phyloP scores from a whole-genome alignment of 2,329 filamentous ascomycete genomes.

The Aspergillus sclerotialis region DNA sequence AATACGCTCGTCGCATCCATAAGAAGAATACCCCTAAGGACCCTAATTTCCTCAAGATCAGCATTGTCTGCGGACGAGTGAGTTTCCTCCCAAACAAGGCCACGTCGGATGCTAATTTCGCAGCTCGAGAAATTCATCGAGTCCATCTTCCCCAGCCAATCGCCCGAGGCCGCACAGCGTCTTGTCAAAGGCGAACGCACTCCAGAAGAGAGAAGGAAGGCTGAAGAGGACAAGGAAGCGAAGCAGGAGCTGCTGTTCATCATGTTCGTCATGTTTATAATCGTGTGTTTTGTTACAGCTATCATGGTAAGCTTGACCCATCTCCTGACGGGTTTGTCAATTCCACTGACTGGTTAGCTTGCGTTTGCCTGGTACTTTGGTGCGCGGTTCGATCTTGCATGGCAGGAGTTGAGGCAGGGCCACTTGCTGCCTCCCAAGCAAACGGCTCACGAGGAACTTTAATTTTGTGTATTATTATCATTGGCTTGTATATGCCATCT shows the following conservation, averaged over 20 bases:
- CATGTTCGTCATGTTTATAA: constrained; percentile 59
- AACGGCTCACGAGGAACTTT: constrained; percentile 32
- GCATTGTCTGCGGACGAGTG: constrained; percentile 80
- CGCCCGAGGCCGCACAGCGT: constrained; percentile 51
- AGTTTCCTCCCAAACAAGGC: constrained; percentile 12
- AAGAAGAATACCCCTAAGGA: constrained; percentile 92
- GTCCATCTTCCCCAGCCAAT: constrained; percentile 79
- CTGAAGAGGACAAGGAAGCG: constrained; percentile 42
- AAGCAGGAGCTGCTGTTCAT: constrained; percentile 57
- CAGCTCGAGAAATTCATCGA: constrained; percentile 96
- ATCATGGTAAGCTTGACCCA: constrained; percentile 62
- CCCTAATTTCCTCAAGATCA: constrained; percentile 87
- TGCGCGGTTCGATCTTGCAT: constrained; percentile 70
- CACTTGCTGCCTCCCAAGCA: constrained; percentile 37
- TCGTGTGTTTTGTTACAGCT: constrained; percentile 65
- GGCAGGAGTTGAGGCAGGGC: constrained; percentile 47
- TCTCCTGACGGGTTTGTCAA: not conserved
- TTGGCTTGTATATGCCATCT: too few species aligned
- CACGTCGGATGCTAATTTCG: constrained; percentile 5
- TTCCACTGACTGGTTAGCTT: constrained; percentile 48
- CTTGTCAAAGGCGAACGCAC: constrained; percentile 47
- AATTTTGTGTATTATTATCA: constrained; percentile 16
- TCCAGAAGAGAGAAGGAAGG: constrained; percentile 51
- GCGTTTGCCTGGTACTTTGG: constrained; percentile 71
- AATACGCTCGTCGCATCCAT: constrained; percentile 73